phyloP scores from a whole-genome alignment of 176 grass and related monocot species.

The Tillandsia leiboldiana region DNA sequence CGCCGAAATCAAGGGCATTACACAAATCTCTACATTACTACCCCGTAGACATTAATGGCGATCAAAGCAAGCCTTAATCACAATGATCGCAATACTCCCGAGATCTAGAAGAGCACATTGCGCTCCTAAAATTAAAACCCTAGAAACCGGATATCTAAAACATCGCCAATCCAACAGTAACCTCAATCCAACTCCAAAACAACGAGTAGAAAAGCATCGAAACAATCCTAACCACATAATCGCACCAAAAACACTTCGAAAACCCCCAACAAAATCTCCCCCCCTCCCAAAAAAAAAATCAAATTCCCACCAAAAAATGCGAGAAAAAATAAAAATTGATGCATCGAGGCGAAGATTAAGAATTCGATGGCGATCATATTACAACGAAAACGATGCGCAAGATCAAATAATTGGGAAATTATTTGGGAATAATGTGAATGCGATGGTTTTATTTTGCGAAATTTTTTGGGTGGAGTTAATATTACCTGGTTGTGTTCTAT shows the following conservation, averaged over 20 bases:
- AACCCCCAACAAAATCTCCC: background rate
- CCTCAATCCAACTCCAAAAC: background rate
- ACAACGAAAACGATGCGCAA: no score
- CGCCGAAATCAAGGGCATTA: background rate
- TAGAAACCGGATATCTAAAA: background rate
- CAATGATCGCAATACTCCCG: background rate
- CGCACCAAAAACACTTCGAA: background rate
- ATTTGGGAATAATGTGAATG: no score
- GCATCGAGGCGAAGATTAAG: no score
- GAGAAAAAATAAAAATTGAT: background rate
- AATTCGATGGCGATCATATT: no score
- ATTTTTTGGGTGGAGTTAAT: no score
- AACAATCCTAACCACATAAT: background rate
- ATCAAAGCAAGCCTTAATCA: background rate
- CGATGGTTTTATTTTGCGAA: no score
- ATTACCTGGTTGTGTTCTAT: no score
- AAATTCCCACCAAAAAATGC: background rate
- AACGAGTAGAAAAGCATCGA: background rate
- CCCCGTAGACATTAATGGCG: background rate
- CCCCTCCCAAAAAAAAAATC: background rate
- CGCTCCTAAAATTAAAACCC: background rate
- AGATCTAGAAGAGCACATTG: background rate
- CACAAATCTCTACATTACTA: background rate
- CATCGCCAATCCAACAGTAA: slow-evolving; percentile 7
- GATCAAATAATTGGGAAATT: no score